Percentiles rank a stretch among this genome's conserved stretches.
Conservation (phyloP, 306 rosid genomes). For the Trichosanthes truncata region DNA sequence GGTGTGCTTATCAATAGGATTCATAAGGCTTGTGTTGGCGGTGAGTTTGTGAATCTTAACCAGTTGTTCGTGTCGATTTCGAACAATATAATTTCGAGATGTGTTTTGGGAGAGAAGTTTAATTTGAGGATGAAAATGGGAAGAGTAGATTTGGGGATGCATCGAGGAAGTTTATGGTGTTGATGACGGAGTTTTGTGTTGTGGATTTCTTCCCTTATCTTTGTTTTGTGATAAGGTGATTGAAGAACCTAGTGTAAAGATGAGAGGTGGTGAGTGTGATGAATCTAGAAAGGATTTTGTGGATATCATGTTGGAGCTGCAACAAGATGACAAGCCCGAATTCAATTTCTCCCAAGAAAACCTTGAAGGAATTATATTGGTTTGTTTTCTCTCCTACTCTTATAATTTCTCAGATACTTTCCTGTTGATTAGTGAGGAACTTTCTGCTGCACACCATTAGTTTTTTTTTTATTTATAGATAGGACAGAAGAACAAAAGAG, state of each 20-base stretch:
- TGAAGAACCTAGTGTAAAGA: not conserved
- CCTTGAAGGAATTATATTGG: not conserved
- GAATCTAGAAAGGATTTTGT: not conserved
- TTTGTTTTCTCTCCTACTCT: not conserved
- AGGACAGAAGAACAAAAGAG: too few species aligned
- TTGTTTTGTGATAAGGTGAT: slow-evolving; percentile 6
- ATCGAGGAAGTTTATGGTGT: not conserved
- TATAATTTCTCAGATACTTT: too few species aligned
- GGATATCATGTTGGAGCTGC: not conserved
- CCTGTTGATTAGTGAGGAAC: too few species aligned
- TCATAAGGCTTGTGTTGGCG: not conserved
- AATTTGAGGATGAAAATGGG: slow-evolving; percentile 5
- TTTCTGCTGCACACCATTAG: too few species aligned
- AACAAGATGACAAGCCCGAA: not conserved
- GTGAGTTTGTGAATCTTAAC: not conserved
- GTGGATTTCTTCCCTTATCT: slow-evolving; percentile 13
- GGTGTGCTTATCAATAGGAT: not conserved
- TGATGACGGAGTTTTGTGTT: not conserved
- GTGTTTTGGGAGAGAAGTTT: not conserved
- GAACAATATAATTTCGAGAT: not conserved
- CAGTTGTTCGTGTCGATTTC: not conserved
- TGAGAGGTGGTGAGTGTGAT: not conserved
- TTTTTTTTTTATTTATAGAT: too few species aligned
- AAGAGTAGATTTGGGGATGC: not conserved
- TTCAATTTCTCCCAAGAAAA: not conserved